Base-by-base conservation (phyloP, 2,329 filamentous ascomycete species). In the Raffaelea arxii region DNA sequence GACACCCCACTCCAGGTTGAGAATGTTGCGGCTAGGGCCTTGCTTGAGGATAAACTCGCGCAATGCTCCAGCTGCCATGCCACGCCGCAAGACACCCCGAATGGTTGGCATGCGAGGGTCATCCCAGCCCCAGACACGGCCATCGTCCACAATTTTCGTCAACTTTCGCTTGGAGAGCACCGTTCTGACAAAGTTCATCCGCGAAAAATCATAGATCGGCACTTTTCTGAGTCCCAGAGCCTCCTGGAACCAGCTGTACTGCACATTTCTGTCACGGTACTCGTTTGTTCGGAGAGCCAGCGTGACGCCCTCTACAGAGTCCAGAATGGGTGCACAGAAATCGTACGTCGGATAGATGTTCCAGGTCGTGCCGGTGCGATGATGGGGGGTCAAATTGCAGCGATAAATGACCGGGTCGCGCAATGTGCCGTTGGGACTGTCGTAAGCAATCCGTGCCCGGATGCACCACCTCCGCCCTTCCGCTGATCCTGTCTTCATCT, bases 361-460 rank as follows among this genome's bases (percentile, higher is more conserved):
- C 84, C 85, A 91, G 51, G 74, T 80, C 49, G 71, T 76, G 23
- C 85, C 85, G 2, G 86, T 91, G 54, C 86, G 80, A 68, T 91
- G 86, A 63, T 91, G 85, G 19, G 71, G 57, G 43, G 72, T 70
- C 47, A 70, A 57, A 61, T 94, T 94, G 77, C 43, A 45, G 55
- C 92, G 83, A 74, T 96, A 97, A 64, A 97, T 94, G 65, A 97
- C 90, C 16, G 91, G 92, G 64, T 97, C 92, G 55, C 92, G 79
- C 77, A 97, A 82, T 45, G 91, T 88, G 67, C 94, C 94, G 72
- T 97, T 97, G 52, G 85, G 86, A 67, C 92, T 86, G 64, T 94
- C 86, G 55, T 86, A 79, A 2, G 87, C 91, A 56, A 97, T 86
- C 73, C 92, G 95, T 47, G 92, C 91, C 50, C 91, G 85, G 55